Conservation (phyloP, 768 basidiomycete species). For the Gautieria morchelliformis region DNA sequence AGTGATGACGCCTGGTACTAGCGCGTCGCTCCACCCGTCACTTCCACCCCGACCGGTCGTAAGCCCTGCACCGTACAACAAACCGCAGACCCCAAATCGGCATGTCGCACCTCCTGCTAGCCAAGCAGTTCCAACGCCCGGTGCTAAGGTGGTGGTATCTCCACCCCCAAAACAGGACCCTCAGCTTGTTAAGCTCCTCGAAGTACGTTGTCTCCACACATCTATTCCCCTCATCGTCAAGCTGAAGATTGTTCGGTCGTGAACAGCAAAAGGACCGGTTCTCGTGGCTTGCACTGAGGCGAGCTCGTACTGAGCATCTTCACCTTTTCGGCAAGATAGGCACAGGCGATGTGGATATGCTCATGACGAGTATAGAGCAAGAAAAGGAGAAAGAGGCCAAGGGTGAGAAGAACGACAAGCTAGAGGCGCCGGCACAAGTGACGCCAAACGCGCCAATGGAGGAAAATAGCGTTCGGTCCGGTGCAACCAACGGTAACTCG, state of each 20-base stretch:
- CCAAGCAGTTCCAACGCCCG: slow-evolving; percentile 2
- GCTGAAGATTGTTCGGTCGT: neutral
- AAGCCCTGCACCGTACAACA: slow-evolving; percentile 22
- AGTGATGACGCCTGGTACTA: slow-evolving; percentile 13
- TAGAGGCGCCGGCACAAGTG: slow-evolving; percentile 8
- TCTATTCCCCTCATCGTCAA: neutral
- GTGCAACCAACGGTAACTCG: too few species aligned
- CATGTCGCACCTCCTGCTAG: slow-evolving; percentile 9
- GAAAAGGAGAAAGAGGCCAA: slow-evolving; percentile 26
- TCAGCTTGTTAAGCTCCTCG: slow-evolving; percentile 50
- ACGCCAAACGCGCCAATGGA: too few species aligned
- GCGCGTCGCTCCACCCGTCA: slow-evolving; percentile 57
- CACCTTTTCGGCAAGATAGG: slow-evolving; percentile 79
- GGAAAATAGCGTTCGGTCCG: too few species aligned
- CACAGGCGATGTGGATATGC: slow-evolving; percentile 57
- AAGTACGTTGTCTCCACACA: slow-evolving; percentile 32
- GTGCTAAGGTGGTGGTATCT: slow-evolving; percentile 9
- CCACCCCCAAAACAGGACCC: slow-evolving; percentile 29
- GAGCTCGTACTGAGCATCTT: slow-evolving; percentile 61
- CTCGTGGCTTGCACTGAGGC: slow-evolving; percentile 75
- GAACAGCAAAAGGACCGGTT: slow-evolving; percentile 64
- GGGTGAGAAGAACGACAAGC: slow-evolving; percentile 26
- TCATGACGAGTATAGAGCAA: slow-evolving; percentile 26
- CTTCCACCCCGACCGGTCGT: slow-evolving; percentile 62
- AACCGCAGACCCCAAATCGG: slow-evolving; percentile 19